Evolutionary conservation across 108 stramenopile genomes (phyloP).

Genomic region (Cyclotella kingstonii): DNA sequence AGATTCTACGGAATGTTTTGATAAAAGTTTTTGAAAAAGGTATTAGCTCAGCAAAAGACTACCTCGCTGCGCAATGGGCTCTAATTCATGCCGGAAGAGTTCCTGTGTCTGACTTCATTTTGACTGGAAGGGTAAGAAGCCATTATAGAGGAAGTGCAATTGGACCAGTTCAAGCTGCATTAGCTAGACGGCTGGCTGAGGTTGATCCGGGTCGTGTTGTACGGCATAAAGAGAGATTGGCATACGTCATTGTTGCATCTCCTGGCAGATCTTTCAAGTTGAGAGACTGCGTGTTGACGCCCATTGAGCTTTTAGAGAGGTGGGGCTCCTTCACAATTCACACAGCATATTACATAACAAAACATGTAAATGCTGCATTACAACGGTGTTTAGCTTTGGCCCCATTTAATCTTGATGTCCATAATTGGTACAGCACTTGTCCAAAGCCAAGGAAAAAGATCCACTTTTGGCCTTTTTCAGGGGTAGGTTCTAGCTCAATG

Average conservation of each 20-base stretch:
- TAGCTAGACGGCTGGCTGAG: conserved; percentile 74
- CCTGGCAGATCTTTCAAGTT: conserved; percentile 70
- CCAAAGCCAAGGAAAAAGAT: conserved; percentile 81
- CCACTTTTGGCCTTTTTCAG: conserved; percentile 80
- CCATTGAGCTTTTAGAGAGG: conserved; percentile 83
- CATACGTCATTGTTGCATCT: conserved; percentile 86
- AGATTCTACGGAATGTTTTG: conserved; percentile 71
- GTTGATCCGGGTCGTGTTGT: conserved; percentile 76
- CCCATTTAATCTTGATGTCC: conserved; percentile 67
- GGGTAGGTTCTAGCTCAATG: conserved; percentile 61
- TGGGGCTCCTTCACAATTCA: conserved; percentile 86
- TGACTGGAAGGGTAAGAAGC: conserved; percentile 83
- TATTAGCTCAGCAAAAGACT: conserved; percentile 54
- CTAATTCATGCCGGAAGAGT: conserved; percentile 71
- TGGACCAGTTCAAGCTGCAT: conserved; percentile 83
- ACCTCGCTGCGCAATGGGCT: conserved; percentile 77
- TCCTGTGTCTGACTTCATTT: conserved; percentile 82
- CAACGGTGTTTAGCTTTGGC: conserved; percentile 77
- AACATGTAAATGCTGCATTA: conserved; percentile 83
- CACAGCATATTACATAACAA: conserved; percentile 76
- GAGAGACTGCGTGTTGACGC: conserved; percentile 82
- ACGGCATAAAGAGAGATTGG: conserved; percentile 75
- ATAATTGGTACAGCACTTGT: conserved; percentile 64
- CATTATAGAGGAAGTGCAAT: conserved; percentile 73
- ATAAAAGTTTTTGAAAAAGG: conserved; percentile 69